Evolutionary conservation across 1,139 yeast species (phyloP).

Genomic region (Kodamaea anthophila): DNA sequence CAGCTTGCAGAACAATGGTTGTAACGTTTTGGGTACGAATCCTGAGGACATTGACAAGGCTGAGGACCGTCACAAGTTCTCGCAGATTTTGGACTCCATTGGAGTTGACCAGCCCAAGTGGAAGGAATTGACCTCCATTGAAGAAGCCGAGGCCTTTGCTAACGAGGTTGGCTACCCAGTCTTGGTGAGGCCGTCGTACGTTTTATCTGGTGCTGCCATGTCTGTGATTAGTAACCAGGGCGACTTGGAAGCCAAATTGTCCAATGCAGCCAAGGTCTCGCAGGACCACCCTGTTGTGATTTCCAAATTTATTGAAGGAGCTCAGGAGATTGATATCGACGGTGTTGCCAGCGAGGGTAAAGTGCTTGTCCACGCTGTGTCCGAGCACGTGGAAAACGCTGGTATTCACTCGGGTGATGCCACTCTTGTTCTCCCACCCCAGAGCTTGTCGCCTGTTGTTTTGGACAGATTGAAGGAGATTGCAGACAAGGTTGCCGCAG

Average conservation of each 20-base stretch:
- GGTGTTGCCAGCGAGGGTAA: slow-evolving; percentile 89
- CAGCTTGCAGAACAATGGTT: slow-evolving; percentile 72
- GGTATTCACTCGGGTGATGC: slow-evolving; percentile 99
- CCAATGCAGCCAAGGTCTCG: slow-evolving; percentile 86
- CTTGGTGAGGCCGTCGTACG: slow-evolving; percentile 95
- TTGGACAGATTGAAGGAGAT: slow-evolving; percentile 65
- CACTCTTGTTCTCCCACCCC: slow-evolving; percentile 90
- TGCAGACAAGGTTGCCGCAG: slow-evolving; percentile 88
- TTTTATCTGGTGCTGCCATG: slow-evolving; percentile 98
- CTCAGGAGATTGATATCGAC: slow-evolving; percentile 95
- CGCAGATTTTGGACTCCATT: slow-evolving; percentile 87
- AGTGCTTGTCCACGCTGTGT: slow-evolving; percentile 88
- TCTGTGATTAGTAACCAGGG: slow-evolving; percentile 74
- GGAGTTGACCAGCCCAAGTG: slow-evolving; percentile 92
- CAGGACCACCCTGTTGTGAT: slow-evolving; percentile 97
- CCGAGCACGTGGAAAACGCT: slow-evolving; percentile 97
- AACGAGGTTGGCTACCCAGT: slow-evolving; percentile 89
- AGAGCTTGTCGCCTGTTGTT: slow-evolving; percentile 52
- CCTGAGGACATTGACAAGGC: slow-evolving; percentile 96
- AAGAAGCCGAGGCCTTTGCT: slow-evolving; percentile 83
- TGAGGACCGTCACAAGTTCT: slow-evolving; percentile 97
- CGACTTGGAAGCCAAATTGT: slow-evolving; percentile 75
- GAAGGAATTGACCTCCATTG: slow-evolving; percentile 87
- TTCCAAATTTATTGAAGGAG: slow-evolving; percentile 91
- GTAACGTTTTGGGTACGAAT: slow-evolving; percentile 86